Evolutionary conservation across 306 rosid species (phyloP), one percentile per base, ranked within the genome.

Genomic region (Fragaria ananassa): DNA sequence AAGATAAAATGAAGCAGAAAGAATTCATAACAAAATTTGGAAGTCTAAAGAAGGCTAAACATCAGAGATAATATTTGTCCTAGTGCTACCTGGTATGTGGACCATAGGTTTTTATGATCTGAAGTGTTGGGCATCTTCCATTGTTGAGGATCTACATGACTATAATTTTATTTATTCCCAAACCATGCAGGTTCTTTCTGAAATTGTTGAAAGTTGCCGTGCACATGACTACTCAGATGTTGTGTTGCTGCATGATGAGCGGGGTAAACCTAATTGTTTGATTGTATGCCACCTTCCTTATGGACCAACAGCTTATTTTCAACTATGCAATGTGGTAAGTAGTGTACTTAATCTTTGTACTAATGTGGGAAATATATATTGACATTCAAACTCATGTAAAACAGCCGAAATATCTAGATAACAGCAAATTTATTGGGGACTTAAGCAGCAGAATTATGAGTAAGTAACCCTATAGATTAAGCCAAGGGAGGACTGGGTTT

Each of bases 291-390:
- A 95, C 82, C 83, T 92, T 39, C 97, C 98, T 57, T 92, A 78
- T 81, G 98, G 98, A 66, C 98, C 98, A 67, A 92, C 97, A 65
- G 97, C 97, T 75, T 92, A 89, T 88, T 95, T 95, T 85, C 92
- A 91, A 71, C 86, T 95, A 73, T 81, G 61, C 82, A 92, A 95
- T 47, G 97, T 92, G 89, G 98, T 91, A 84, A 78, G 97, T 88
- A 64, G 50, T 74, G 35, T 25, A 49, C 19, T 81, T 72, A 65
- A 34, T 66, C 51, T 66, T 51, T 62, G 14, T 5, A 39, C 45
- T 35, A 64, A 1, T 71, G 58, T 25, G 21, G 18, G 64, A 44
- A 44, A 47, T 11, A 18, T 37, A n/a, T 64, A 31, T 39, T 72
- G 72, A 42, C 7, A 49, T 39, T 47, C 34, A n/a, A 27, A 35